Percentiles rank a stretch among this genome's conserved stretches.
These are phyloP conservation scores for Scopulariopsis brevicaulis DNA, from an alignment of 2,329 filamentous ascomycete genomes.

Conservation along the genomic window DNA sequence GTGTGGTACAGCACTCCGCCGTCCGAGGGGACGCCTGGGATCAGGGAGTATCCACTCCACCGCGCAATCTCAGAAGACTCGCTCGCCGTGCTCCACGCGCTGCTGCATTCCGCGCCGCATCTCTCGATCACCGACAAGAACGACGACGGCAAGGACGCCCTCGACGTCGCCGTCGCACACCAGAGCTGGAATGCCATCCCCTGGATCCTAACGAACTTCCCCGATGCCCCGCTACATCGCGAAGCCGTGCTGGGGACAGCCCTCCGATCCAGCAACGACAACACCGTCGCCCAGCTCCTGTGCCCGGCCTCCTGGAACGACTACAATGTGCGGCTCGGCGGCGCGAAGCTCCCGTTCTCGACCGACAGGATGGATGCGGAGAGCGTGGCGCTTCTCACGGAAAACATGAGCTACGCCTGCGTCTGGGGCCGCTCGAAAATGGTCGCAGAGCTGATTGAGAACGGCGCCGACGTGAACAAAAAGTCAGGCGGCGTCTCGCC, in stretches of 20 bases:
- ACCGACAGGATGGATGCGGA: not conserved
- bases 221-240: not conserved
- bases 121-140: not conserved
- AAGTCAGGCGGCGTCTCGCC: not conserved
- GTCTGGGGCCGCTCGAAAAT: not conserved
- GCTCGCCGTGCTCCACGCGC: not conserved
- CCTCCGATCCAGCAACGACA: not conserved
- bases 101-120: not conserved
- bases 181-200: not conserved
- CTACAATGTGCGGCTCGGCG: not conserved
- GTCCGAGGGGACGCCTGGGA: not conserved
- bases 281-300: not conserved
- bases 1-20: not conserved
- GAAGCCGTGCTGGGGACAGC: not conserved
- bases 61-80: not conserved
- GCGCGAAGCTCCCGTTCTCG: not conserved
- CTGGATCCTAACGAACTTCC: not conserved
- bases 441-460: not conserved
- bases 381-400: not conserved
- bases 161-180: not conserved
- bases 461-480: not conserved
- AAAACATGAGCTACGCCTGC: not conserved
- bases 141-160: not conserved
- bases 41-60: not conserved
- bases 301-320: not conserved